These are phyloP conservation scores for Trametes pubescens DNA, from an alignment of 1,284 basidiomycete species.

Conservation along the genomic window DNA sequence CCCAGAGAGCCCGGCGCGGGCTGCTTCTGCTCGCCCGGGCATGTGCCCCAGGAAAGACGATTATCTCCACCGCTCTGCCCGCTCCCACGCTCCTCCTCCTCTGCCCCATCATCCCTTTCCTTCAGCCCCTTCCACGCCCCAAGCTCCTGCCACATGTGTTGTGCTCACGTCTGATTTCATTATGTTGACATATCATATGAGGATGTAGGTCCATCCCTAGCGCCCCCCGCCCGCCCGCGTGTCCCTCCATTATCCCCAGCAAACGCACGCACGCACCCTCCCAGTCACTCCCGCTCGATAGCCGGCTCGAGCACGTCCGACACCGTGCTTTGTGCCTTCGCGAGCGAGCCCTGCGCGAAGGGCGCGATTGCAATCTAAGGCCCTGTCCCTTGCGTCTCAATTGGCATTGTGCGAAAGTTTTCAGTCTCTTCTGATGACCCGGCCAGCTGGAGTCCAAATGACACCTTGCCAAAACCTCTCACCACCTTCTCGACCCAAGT, in stretches of 20 bases:
- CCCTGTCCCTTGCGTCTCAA: conserved; percentile 20
- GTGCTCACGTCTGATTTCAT: conserved; percentile 35
- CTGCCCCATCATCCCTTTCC: conserved; percentile 23
- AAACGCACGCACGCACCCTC: conserved; percentile 2
- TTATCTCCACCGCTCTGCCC: conserved; percentile 33
- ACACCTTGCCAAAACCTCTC: conserved; percentile 26
- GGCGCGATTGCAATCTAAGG: conserved; percentile 16
- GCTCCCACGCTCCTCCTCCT: conserved; percentile 26
- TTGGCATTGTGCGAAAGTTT: conserved; percentile 27
- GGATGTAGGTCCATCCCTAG: conserved; percentile 34
- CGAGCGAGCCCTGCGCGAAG: not conserved
- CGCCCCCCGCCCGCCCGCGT: conserved; percentile 19
- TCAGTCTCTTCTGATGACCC: conserved; percentile 29
- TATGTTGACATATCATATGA: conserved; percentile 34
- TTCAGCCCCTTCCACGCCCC: conserved; percentile 17
- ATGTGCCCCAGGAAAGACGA: conserved; percentile 26
- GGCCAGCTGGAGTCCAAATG: conserved; percentile 19
- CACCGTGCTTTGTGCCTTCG: conserved; percentile 20
- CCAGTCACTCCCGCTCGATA: conserved; percentile 2
- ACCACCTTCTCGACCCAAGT: conserved; percentile 25
- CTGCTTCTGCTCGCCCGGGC: conserved; percentile 18
- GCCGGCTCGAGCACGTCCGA: conserved; percentile 10
- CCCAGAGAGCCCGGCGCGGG: conserved; percentile 28
- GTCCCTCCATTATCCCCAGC: conserved; percentile 20
- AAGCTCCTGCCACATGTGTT: conserved; percentile 31